Evolutionary conservation across 140 eudicot species (phyloP), one percentile per base, ranked within the genome.

Genomic region (Ambrosia hybrid): DNA sequence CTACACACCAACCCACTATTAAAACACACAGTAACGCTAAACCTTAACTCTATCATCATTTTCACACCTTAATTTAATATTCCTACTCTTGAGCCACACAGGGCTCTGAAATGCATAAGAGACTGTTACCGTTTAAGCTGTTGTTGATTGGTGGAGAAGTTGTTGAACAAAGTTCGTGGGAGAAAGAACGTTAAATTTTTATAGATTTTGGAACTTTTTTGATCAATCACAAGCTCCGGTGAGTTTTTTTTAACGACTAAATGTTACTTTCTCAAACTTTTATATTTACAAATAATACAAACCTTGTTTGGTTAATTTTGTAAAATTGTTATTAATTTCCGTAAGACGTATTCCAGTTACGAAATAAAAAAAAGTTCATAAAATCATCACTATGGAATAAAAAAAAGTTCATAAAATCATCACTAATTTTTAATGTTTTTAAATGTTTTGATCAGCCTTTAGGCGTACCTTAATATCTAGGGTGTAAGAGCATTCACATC

Each of bases 91-190:
- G 85, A 82, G 87, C 85, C 90, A 75, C 68, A 81, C 10, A 49
- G 73, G 77, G 83, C 84, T 84, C 82, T 83, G 88, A 85, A 85
- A 88, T 88, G 91, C 74, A 81, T 77, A 72, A 59, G 73, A 76
- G 56, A 12, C 41, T 51, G 3, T 45, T 67, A 57, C 13, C 13
- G 52, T 78, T 74, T 70, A 78, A 76, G 74, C 80, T 68, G 13
- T 58, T 85, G 81, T 67, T 87, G 41, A 82, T 85, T 2, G 85
- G 90, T 5, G 89, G 95, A 9, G 88, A 85, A 21, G 51, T 83
- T 64, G 85, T 88, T 64, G 87, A 78, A 78, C 80, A 76, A 75
- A 76, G 83, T 8, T 82, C 71, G 58, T 62, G 83, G 83, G 83
- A 83, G 61, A 80, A 79, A 73, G 76, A 84, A 53, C 76, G 82